Conservation (phyloP, 2,329 filamentous ascomycete species). For the Ophiostoma ips region DNA sequence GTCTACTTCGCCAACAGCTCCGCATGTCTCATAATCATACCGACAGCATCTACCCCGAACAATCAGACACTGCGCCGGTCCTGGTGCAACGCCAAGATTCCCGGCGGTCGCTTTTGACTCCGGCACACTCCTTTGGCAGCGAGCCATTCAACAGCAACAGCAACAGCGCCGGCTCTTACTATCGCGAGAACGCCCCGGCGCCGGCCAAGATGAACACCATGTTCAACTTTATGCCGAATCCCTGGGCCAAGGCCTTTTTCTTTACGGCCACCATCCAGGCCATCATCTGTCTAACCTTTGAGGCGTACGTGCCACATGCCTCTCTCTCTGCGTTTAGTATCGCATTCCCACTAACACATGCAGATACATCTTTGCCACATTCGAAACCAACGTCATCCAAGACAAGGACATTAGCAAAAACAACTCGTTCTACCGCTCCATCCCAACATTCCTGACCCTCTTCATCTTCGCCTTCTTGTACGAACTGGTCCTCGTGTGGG, state of each 20-base stretch:
- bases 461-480: constrained; percentile 98
- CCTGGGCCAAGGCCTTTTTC: constrained; percentile 84
- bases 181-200: constrained; percentile 17
- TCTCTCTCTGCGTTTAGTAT: background rate
- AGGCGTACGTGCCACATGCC: constrained; percentile 49
- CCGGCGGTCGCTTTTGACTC: constrained; percentile 30
- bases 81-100: constrained; percentile 33
- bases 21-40: background rate
- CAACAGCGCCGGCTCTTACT: constrained; percentile 21
- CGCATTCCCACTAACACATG: constrained; percentile 8
- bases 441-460: constrained; percentile 87
- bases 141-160: constrained; percentile 20
- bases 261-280: constrained; percentile 62
- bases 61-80: constrained; percentile 22
- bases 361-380: constrained; percentile 82
- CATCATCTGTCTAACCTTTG: constrained; percentile 64
- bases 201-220: constrained; percentile 23
- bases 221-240: constrained; percentile 68
- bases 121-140: constrained; percentile 21
- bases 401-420: constrained; percentile 28
- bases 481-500: constrained; percentile 77
- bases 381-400: constrained; percentile 49
- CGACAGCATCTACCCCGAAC: background rate
- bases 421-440: constrained; percentile 50
- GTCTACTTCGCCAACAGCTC: background rate